Evolutionary conservation across 352 stramenopile genomes (phyloP).

Genomic region (Phytophthora fragariae): DNA sequence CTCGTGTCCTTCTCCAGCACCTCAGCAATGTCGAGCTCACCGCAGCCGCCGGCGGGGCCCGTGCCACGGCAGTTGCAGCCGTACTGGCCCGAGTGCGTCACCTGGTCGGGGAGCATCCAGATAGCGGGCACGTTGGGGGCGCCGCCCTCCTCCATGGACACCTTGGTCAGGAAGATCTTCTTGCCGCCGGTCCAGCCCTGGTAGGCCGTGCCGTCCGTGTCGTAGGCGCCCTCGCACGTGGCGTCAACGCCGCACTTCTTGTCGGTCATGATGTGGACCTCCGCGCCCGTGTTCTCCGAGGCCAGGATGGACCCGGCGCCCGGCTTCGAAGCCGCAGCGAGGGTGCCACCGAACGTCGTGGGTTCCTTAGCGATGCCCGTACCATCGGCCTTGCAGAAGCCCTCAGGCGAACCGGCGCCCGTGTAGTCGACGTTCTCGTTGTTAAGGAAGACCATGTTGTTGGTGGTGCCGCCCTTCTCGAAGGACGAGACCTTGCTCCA

Average conservation of each 20-base stretch:
- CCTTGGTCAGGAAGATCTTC: conserved; percentile 83
- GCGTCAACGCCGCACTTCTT: conserved; percentile 61
- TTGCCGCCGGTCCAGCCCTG: conserved; percentile 74
- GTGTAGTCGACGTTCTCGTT: conserved; percentile 84
- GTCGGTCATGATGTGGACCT: conserved; percentile 81
- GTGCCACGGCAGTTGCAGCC: conserved; percentile 83
- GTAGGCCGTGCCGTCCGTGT: conserved; percentile 72
- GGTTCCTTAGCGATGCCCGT: conserved; percentile 47
- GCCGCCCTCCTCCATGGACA: conserved; percentile 59
- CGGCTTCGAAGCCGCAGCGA: conserved; percentile 60
- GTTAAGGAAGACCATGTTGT: conserved; percentile 88
- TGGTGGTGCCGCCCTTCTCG: conserved; percentile 50
- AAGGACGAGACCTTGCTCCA: conserved; percentile 75
- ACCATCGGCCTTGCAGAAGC: conserved; percentile 66
- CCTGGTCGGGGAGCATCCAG: conserved; percentile 79
- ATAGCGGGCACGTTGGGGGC: conserved; percentile 70
- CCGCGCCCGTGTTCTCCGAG: conserved; percentile 68
- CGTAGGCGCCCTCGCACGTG: conserved; percentile 71
- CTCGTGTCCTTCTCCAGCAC: conserved; percentile 69
- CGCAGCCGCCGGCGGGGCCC: conserved; percentile 68
- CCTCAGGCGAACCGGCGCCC: conserved; percentile 60
- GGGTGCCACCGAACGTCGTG: conserved; percentile 55
- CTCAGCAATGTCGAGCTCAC: conserved; percentile 83
- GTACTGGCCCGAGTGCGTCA: conserved; percentile 79
- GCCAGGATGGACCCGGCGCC: conserved; percentile 51